These are phyloP conservation scores for Verticillium isaacii DNA, from an alignment of 2,329 filamentous ascomycete species.

Conservation along the genomic window DNA sequence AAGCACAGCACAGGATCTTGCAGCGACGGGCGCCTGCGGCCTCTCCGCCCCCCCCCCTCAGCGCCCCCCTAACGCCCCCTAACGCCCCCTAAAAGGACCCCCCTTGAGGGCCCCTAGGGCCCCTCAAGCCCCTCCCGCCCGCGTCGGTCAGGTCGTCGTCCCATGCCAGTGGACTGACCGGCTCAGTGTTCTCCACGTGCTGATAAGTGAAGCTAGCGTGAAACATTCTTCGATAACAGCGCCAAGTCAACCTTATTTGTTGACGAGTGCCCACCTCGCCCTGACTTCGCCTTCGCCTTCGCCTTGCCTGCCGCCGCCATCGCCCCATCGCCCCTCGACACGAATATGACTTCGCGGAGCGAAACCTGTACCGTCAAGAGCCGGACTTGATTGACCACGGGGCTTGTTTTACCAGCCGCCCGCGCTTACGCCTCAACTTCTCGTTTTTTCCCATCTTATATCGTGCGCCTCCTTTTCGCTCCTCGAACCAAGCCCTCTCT, in stretches of 20 bases:
- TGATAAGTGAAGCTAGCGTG: neutral
- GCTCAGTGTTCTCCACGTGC: neutral
- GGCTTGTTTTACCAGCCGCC: neutral
- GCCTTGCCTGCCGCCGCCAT: neutral
- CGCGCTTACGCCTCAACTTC: neutral
- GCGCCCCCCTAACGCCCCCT: no score
- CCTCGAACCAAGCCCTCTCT: constrained; percentile 5
- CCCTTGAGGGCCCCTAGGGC: neutral
- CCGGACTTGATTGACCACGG: neutral
- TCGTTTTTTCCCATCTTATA: constrained; percentile 12
- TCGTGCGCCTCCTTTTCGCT: constrained; percentile 6
- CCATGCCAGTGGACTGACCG: neutral
- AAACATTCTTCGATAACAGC: neutral
- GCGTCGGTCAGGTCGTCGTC: no score
- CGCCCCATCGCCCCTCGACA: neutral
- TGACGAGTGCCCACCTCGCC: neutral
- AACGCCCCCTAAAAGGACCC: no score
- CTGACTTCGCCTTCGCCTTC: neutral
- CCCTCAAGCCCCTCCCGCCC: neutral
- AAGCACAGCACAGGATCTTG: no score
- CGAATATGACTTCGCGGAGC: neutral
- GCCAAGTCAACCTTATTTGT: neutral
- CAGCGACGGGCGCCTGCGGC: no score
- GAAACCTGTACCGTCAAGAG: neutral
- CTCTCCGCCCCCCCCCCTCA: neutral